Percentiles rank a stretch among this genome's conserved stretches.
Evolutionary conservation across 106 monocot species (phyloP).

Genomic region (Narthecium ossifragum): DNA sequence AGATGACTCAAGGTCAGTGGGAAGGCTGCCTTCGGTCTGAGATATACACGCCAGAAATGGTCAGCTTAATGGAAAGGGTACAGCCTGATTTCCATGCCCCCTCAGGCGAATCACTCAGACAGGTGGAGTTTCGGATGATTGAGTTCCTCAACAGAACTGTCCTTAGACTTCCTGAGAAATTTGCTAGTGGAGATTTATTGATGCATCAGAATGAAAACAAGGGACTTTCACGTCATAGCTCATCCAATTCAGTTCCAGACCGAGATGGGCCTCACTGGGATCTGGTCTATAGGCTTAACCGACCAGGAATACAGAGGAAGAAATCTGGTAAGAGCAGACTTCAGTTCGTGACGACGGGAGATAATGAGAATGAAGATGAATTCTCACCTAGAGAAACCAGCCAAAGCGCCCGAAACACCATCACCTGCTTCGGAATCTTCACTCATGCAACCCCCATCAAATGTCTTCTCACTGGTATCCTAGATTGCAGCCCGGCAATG

Average conservation of each 20-base stretch:
- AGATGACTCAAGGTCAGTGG: slow-evolving; percentile 81
- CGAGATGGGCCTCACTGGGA: slow-evolving; percentile 55
- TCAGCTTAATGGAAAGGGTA: slow-evolving; percentile 40
- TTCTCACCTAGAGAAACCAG: slow-evolving; percentile 41
- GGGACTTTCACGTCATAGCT: slow-evolving; percentile 49
- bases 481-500: slow-evolving; percentile 54
- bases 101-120: slow-evolving; percentile 71
- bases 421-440: slow-evolving; percentile 64
- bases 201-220: slow-evolving; percentile 46
- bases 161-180: slow-evolving; percentile 48
- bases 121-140: slow-evolving; percentile 63
- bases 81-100: slow-evolving; percentile 66
- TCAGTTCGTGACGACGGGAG: slow-evolving; percentile 77
- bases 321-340: slow-evolving; percentile 94
- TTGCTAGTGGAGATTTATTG: slow-evolving; percentile 21
- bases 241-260: slow-evolving; percentile 55
- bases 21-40: slow-evolving; percentile 62
- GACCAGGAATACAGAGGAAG: slow-evolving; percentile 57
- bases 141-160: slow-evolving; percentile 67
- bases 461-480: slow-evolving; percentile 68
- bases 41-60: slow-evolving; percentile 59
- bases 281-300: slow-evolving; percentile 41
- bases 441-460: slow-evolving; percentile 81
- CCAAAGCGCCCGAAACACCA: slow-evolving; percentile 12
- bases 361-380: slow-evolving; percentile 75